phyloP scores from a whole-genome alignment of 2,329 filamentous ascomycete genomes.

The Scytalidium sp. region DNA sequence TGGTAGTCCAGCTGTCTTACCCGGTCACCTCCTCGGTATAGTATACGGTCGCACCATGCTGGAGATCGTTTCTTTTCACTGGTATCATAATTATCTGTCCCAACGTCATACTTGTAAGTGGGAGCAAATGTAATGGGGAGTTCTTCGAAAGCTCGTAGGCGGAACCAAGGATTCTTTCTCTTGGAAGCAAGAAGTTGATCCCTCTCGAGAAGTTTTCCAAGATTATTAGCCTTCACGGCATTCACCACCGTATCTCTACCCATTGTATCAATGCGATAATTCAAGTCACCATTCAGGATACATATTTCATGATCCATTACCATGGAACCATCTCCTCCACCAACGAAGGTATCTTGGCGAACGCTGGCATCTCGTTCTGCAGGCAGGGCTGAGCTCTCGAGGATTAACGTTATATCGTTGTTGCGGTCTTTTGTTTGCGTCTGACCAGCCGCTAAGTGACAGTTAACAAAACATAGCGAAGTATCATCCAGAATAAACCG shows the following conservation, averaged over 20 bases:
- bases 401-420: constrained; percentile 85
- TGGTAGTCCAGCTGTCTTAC: constrained; percentile 86
- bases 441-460: constrained; percentile 93
- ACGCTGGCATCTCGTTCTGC: constrained; percentile 63
- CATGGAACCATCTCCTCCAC: constrained; percentile 93
- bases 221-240: constrained; percentile 76
- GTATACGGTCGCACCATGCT: constrained; percentile 91
- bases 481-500: constrained; percentile 94
- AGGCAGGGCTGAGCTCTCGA: constrained; percentile 76
- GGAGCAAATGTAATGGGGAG: constrained; percentile 87
- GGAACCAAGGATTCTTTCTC: constrained; percentile 85
- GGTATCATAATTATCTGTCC: constrained; percentile 89
- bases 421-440: constrained; percentile 87
- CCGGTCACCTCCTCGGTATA: constrained; percentile 78
- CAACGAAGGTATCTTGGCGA: constrained; percentile 76
- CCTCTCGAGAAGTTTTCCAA: constrained; percentile 82
- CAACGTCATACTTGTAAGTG: constrained; percentile 98
- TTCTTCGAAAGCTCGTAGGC: constrained; percentile 87
- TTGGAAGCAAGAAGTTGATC: constrained; percentile 90
- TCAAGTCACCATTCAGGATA: constrained; percentile 91
- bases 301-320: constrained; percentile 98
- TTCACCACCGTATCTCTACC: constrained; percentile 88
- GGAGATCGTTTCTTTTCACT: constrained; percentile 93
- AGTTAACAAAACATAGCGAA: constrained; percentile 95
- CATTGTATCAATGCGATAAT: constrained; percentile 98